These are phyloP conservation scores for Daphne laureola DNA, from an alignment of 441 rosid genomes.

Conservation along the genomic window DNA sequence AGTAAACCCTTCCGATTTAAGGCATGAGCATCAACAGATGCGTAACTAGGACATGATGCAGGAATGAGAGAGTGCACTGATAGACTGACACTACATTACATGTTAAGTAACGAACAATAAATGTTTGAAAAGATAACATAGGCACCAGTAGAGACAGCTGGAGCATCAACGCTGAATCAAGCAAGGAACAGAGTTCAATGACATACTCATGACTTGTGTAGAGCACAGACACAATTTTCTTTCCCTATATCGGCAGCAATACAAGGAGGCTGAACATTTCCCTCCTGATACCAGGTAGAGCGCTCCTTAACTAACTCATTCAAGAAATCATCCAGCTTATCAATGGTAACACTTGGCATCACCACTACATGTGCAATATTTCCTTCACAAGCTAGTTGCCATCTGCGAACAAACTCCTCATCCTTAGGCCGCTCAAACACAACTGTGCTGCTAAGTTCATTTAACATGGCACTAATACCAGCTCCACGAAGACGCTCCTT, in stretches of 20 bases:
- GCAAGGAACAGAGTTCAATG: constrained; percentile 2
- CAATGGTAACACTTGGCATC: constrained; percentile 74
- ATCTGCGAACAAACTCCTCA: constrained; percentile 77
- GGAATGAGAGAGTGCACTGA: too few relatives aligned
- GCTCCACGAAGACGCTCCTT: constrained; percentile 48
- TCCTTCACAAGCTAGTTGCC: constrained; percentile 97
- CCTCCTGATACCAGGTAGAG: constrained; percentile 53
- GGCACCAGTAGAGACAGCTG: too few relatives aligned
- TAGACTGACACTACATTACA: too few relatives aligned
- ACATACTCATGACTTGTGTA: constrained; percentile 36
- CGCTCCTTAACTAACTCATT: constrained; percentile 48
- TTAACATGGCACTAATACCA: constrained; percentile 86
- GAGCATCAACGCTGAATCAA: too few relatives aligned
- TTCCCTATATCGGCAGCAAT: constrained; percentile 53
- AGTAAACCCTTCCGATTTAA: too few relatives aligned
- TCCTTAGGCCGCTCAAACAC: constrained; percentile 85
- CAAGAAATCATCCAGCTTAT: constrained; percentile 67
- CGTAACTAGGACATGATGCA: too few relatives aligned
- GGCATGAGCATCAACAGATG: too few relatives aligned
- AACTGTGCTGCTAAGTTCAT: constrained; percentile 89
- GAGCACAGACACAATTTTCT: constrained; percentile 53
- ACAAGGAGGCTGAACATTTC: constrained; percentile 42
- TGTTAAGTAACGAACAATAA: too few relatives aligned
- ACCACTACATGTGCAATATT: constrained; percentile 84
- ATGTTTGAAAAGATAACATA: too few relatives aligned